Evolutionary conservation across 2,329 filamentous ascomycete species (phyloP).

Genomic region (Trichoderma sp.): DNA sequence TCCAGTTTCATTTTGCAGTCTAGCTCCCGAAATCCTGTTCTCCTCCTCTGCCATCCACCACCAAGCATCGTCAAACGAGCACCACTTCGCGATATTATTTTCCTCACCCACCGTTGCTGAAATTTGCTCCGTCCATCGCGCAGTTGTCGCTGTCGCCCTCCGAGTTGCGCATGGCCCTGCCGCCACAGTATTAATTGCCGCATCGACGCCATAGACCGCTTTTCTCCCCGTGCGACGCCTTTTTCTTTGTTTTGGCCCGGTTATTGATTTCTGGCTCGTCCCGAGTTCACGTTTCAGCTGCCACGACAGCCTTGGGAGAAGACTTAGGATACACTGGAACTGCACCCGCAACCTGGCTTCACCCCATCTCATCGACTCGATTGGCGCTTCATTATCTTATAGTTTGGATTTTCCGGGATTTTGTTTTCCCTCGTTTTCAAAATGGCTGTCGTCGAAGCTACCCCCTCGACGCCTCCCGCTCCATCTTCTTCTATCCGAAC

Average conservation of each 20-base stretch:
- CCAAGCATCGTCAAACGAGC: slow-evolving; percentile 30
- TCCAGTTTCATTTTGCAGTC: slow-evolving; percentile 29
- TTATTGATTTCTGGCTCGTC: slow-evolving; percentile 24
- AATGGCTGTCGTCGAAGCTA: slow-evolving; percentile 37
- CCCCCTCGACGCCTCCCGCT: slow-evolving; percentile 63
- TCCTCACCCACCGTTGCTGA: neutral
- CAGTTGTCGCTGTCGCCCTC: slow-evolving; percentile 6
- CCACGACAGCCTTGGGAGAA: slow-evolving; percentile 29
- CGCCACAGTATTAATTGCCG: slow-evolving; percentile 20
- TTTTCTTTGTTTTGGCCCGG: slow-evolving; percentile 14
- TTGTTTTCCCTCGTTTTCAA: slow-evolving; percentile 26
- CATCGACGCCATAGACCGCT: slow-evolving; percentile 25
- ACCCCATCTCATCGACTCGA: neutral
- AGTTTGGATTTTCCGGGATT: slow-evolving; percentile 16
- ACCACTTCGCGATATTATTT: slow-evolving; percentile 13
- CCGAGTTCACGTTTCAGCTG: slow-evolving; percentile 29
- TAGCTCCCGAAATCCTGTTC: slow-evolving; percentile 30
- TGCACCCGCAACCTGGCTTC: slow-evolving; percentile 30
- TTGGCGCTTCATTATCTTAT: neutral
- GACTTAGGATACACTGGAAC: neutral
- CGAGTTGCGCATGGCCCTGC: slow-evolving; percentile 1
- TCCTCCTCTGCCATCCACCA: slow-evolving; percentile 32
- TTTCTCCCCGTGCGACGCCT: slow-evolving; percentile 19
- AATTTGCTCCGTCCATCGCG: slow-evolving; percentile 20
- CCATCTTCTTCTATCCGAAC: slow-evolving; percentile 59